Base-by-base conservation (phyloP, 768 basidiomycete genomes). In the Xerocomus spinulosus region DNA sequence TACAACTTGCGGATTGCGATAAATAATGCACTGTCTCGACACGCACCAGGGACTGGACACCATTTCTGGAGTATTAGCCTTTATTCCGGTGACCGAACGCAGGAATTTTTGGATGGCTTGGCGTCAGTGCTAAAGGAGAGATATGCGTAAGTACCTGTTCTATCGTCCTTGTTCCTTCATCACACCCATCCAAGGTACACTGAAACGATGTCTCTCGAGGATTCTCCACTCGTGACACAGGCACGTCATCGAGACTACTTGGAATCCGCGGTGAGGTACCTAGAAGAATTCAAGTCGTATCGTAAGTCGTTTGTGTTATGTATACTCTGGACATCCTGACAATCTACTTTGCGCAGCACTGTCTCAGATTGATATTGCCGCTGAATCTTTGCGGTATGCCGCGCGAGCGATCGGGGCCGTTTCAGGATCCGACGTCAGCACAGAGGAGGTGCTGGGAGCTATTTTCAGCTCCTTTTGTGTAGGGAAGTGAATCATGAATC, bases 401-500 rank as follows among this genome's bases (percentile, higher is more conserved):
- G 83, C 85, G 0, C 78, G 79, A 49, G 83, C 89, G 4, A 77
- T 95, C n/a, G 92, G 89, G 1, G 80, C 81, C 49, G 81, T 94
- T n/a, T 82, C 85, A 2, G 92, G 92, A 4, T 61, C 76, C 8
- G 53, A 55, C 30, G 83, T 95, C 46, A 84, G 83, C 38, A 80
- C 84, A 12, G 92, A 95, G 57, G 90, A 94, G 50, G 73, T 94
- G 8, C 65, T 95, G 18, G 90, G 92, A 49, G 78, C 79, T 17
- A 77, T 95, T 21, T 95, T 95, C 61, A 73, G 76, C 28, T 85
- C 88, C 42, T 95, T 95, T 65, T 95, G 92, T 60, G 89, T 94
- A 43, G 92, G 92, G 30, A 91, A 93, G 70, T 90, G 44, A 57
- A n/a, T 3, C 8, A 18, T 20, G 14, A 24, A 28, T 28, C 26